Percentiles rank a stretch among this genome's conserved stretches.
These are phyloP conservation scores for Cyclotella baltica DNA, from an alignment of 108 stramenopile genomes.

Conservation along the genomic window DNA sequence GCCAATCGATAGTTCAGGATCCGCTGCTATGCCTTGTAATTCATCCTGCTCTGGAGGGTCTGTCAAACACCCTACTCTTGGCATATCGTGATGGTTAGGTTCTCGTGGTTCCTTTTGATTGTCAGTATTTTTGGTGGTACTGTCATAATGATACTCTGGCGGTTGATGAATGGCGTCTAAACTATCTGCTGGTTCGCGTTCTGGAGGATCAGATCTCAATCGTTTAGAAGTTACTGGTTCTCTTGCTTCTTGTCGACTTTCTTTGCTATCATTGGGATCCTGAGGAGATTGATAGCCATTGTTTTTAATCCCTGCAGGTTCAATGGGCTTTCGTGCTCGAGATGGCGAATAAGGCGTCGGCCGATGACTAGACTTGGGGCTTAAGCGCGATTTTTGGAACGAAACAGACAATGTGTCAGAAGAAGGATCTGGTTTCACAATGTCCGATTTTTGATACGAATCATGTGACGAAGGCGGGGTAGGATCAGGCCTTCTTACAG, in stretches of 20 bases:
- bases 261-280: not conserved
- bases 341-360: not conserved
- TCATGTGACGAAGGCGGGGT: not conserved
- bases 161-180: not conserved
- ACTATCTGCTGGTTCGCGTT: not conserved
- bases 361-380: no score
- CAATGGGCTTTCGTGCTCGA: slow-evolving; percentile 1
- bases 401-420: no score
- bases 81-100: no score
- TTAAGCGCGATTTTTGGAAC: no score
- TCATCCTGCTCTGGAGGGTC: no score
- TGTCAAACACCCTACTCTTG: no score
- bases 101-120: no score
- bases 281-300: not conserved
- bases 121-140: no score
- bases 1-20: no score
- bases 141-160: not conserved
- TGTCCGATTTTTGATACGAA: not conserved
- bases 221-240: not conserved
- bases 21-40: no score
- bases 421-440: no score
- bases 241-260: not conserved
- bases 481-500: not conserved
- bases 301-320: not conserved
- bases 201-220: slow-evolving; percentile 16